A percentile compares a stretch with the other conserved stretches of the same genome.
Conservation (phyloP, 305 asterid genomes). For the Fraxinus sp. region DNA sequence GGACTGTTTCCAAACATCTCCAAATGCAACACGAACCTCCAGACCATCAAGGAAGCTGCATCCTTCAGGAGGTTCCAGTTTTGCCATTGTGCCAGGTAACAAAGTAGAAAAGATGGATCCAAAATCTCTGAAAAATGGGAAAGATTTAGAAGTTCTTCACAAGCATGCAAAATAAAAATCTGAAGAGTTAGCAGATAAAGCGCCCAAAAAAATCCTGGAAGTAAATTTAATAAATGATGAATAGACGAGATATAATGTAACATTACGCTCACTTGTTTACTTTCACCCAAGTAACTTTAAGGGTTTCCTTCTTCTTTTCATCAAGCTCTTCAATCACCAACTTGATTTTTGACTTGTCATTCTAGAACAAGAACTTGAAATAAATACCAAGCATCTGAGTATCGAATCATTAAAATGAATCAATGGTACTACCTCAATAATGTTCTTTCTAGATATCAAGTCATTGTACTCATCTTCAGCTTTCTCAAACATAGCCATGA, state of each 20-base stretch:
- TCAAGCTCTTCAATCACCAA: slow-evolving; percentile 97
- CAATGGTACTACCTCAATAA: slow-evolving; percentile 69
- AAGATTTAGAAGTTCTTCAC: slow-evolving; percentile 21
- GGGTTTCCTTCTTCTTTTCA: slow-evolving; percentile 96
- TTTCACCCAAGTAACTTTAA: slow-evolving; percentile 91
- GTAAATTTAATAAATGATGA: background rate
- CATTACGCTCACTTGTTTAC: slow-evolving; percentile 68
- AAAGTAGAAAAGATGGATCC: slow-evolving; percentile 97
- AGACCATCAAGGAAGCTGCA: slow-evolving; percentile 88
- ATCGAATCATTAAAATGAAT: slow-evolving; percentile 13
- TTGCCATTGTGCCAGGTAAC: slow-evolving; percentile 94
- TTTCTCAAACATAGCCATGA: slow-evolving; percentile 97
- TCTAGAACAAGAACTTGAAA: slow-evolving; percentile 43
- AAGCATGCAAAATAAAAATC: slow-evolving; percentile 2
- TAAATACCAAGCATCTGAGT: slow-evolving; percentile 28
- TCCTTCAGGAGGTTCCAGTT: slow-evolving; percentile 93
- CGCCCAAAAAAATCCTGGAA: background rate
- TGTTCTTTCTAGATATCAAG: slow-evolving; percentile 86
- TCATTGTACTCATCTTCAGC: slow-evolving; percentile 97
- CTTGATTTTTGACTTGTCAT: slow-evolving; percentile 92
- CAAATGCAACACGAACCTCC: slow-evolving; percentile 97
- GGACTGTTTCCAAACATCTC: slow-evolving; percentile 96
- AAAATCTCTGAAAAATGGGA: slow-evolving; percentile 68
- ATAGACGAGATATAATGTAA: slow-evolving; percentile 7
- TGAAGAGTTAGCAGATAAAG: background rate